Conservation (phyloP, 2,329 filamentous ascomycete genomes). For the Alternaria arbusti region DNA sequence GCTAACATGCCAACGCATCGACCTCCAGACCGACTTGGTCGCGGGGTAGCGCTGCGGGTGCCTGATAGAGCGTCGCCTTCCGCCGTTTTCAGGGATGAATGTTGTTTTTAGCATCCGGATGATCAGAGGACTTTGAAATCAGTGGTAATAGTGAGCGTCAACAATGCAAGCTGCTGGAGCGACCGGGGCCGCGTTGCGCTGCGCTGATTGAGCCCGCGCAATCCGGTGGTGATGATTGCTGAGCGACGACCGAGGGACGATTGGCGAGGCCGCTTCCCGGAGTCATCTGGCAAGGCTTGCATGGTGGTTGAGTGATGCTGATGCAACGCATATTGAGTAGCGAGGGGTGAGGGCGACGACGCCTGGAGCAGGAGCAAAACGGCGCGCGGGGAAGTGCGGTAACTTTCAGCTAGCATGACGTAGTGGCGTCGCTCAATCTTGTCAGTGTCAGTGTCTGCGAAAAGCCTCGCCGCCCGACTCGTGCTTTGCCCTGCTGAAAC, state of each 20-base stretch:
- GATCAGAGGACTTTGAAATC: constrained; percentile 26
- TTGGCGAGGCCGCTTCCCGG: constrained; percentile 17
- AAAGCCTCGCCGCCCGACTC: neutral
- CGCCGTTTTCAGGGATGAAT: constrained; percentile 23
- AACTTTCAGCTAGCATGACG: constrained; percentile 14
- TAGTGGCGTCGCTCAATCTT: neutral
- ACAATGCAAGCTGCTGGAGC: constrained; percentile 1
- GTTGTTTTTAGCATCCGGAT: constrained; percentile 42
- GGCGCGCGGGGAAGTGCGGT: constrained; percentile 1
- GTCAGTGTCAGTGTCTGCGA: neutral
- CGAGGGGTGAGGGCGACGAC: constrained; percentile 1
- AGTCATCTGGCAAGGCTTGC: constrained; percentile 29
- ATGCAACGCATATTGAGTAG: constrained; percentile 7
- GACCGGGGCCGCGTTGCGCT: constrained; percentile 12
- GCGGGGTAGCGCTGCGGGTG: constrained; percentile 44
- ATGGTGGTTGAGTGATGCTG: constrained; percentile 23
- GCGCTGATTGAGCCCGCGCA: constrained; percentile 23
- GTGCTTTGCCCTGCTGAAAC: constrained; percentile 8
- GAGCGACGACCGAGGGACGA: constrained; percentile 11
- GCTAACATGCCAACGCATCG: constrained; percentile 49
- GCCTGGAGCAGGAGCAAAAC: neutral
- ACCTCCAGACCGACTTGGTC: constrained; percentile 41
- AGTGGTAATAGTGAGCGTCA: constrained; percentile 9
- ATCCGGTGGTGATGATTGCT: constrained; percentile 23
- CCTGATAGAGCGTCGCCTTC: constrained; percentile 39